Evolutionary conservation across 202 grass and related monocot genomes (phyloP).

Genomic region (Musa balbisiana): DNA sequence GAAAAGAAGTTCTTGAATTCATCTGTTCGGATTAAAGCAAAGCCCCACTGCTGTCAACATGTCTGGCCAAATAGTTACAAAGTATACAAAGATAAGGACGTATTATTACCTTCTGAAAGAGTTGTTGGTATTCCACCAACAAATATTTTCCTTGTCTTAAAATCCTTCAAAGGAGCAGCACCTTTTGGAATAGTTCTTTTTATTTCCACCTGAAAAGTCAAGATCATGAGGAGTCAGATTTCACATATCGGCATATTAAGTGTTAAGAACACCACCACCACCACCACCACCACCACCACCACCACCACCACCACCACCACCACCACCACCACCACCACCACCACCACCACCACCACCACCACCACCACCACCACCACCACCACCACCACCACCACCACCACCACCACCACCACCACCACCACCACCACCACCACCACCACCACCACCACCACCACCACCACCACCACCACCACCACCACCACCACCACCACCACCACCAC

Average conservation of each 20-base stretch:
- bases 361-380: too few relatives aligned
- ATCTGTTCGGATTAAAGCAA: slow-evolving; percentile 37
- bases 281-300: too few relatives aligned
- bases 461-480: too few relatives aligned
- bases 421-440: too few relatives aligned
- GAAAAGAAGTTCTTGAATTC: slow-evolving; percentile 77
- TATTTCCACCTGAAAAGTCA: slow-evolving; percentile 70
- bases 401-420: too few relatives aligned
- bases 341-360: too few relatives aligned
- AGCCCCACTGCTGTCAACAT: background rate
- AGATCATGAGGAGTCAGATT: background rate
- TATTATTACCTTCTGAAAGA: slow-evolving; percentile 63
- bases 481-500: too few relatives aligned
- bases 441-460: too few relatives aligned
- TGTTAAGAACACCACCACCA: too few relatives aligned
- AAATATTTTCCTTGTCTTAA: slow-evolving; percentile 95
- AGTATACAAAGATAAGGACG: slow-evolving; percentile 4
- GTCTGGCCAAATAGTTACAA: background rate
- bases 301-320: too few relatives aligned
- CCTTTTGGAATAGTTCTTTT: slow-evolving; percentile 91
- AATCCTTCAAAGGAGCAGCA: slow-evolving; percentile 47
- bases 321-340: too few relatives aligned
- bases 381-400: too few relatives aligned
- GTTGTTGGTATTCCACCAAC: slow-evolving; percentile 70
- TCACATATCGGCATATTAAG: background rate